Base-by-base conservation (phyloP, 106 monocot species). In the Posidonia australis region DNA sequence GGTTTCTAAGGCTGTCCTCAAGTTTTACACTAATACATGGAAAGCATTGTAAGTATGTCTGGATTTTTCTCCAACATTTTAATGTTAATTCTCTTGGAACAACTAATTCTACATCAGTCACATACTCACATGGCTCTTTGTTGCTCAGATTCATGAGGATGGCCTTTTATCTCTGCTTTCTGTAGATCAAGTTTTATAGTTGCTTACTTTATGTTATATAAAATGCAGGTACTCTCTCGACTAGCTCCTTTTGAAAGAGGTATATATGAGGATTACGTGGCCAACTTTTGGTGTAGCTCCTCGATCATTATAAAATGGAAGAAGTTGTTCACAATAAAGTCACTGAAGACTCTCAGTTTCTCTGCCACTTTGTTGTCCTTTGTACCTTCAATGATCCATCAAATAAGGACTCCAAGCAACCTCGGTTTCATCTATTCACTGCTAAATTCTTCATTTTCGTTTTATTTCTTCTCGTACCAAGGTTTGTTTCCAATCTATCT, bases 221-320 rank as follows among this genome's bases (percentile, higher is more conserved):
- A 17, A 25, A 65, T 63, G n/a, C 77, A 94, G 93, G 96, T 96
- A 62, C 68, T 96, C 61, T 72, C 76, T 65, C 72, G 96, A 41
- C 80, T 96, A 67, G 96, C 96, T 79, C 96, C 96, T 13, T 96
- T 96, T 74, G 90, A 96, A 55, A 82, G 96, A 80, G 96, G 96
- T 58, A 79, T 96, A 72, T 96, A 84, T 61, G 96, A 96, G 74
- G 96, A 96, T 68, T 96, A 96, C 57, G 96, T 96, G 1, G 86
- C 96, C 61, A 96, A 90, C 66, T 96, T 96, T 70, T 96, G 96
- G 96, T 96, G 96, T 45, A 77, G 74, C 74, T 84, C 96, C 49
- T 96, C 96, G 11, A 74, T 87, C 29, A 23, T 92, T 43, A 79
- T 98, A 54, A 98, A 98, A 67, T 98, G 96, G 96, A 90, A 90